A percentile compares a stretch with the other conserved stretches of the same genome.
Evolutionary conservation across 306 rosid genomes (phyloP).

Genomic region (Cucumis melo): DNA sequence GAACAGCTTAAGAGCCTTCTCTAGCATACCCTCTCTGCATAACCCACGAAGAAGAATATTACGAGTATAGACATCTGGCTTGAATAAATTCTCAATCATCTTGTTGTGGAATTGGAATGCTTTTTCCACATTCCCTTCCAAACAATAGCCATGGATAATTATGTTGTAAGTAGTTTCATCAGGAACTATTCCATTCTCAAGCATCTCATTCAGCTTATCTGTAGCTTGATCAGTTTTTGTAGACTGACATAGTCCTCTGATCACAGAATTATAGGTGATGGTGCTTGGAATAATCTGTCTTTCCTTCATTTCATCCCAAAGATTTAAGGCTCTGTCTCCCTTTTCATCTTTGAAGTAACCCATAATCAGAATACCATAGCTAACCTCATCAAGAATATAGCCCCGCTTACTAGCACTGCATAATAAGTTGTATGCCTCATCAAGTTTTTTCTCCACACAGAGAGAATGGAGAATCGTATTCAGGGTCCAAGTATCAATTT

Average conservation of each 20-base stretch:
- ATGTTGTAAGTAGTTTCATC: constrained; percentile 62
- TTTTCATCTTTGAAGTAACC: constrained; percentile 60
- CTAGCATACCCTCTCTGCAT: constrained; percentile 56
- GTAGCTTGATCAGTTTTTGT: constrained; percentile 57
- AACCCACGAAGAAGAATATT: constrained; percentile 79
- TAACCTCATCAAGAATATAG: constrained; percentile 70
- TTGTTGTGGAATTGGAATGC: constrained; percentile 76
- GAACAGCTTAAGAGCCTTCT: constrained; percentile 64
- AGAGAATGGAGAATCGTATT: constrained; percentile 47
- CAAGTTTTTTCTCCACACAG: constrained; percentile 52
- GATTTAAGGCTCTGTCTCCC: constrained; percentile 39
- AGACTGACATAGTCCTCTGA: constrained; percentile 54
- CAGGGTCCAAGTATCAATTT: constrained; percentile 46
- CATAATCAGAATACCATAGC: constrained; percentile 70
- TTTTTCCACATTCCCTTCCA: constrained; percentile 60
- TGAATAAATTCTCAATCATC: constrained; percentile 52
- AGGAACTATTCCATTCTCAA: constrained; percentile 53
- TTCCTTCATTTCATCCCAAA: constrained; percentile 73
- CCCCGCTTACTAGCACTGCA: constrained; percentile 47
- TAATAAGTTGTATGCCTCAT: constrained; percentile 44
- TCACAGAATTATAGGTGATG: constrained; percentile 56
- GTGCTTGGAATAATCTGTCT: constrained; percentile 49
- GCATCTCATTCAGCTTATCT: constrained; percentile 60
- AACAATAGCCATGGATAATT: constrained; percentile 66
- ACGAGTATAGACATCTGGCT: constrained; percentile 52